Base-by-base conservation (phyloP, 2,329 filamentous ascomycete species). In the Aspergillus sp. region DNA sequence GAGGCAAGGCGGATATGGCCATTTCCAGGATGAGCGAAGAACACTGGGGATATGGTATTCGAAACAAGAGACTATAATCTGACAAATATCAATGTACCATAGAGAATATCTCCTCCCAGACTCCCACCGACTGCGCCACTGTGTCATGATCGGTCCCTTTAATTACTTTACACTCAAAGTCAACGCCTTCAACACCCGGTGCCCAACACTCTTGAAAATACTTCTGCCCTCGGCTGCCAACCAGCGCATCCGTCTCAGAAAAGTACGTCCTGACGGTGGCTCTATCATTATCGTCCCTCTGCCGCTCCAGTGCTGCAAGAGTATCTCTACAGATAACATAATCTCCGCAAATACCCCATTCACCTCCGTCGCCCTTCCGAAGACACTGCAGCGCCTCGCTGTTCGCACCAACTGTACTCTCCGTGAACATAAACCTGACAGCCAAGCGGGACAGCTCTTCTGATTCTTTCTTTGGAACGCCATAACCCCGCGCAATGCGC, bases 171-270 rank as follows among this genome's bases (percentile, higher is more conserved):
- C 63, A 63, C 0, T 60, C 63, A 8, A 64, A 64, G 2, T 63
- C 63, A 12, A 70, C 63, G 11, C 61, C 66, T 6, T 66, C 69
- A 12, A 64, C 56, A 4, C 40, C 53, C 0, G 37, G 17, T 4
- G 51, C 61, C 75, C 77, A 82, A 54, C 77, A 77, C 4, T 70
- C 46, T 56, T 79, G 70, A 49, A 80, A 77, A 66, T 79, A 81
- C 41, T 66, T 55, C 64, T 72, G 70, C 3, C 79, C 79, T 12
- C 67, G 67, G 44, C 70, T 70, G 0, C 76, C 77, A 45, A 77
- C 76, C 74, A 82, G 70, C 1, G 71, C 61, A 66, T 81, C 80
- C 3, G 64, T 69, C 15, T 67, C 71, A 1, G 72, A 73, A 60
- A 78, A 79, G 53, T 67, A 76, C 0, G 68, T 61, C 12, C 64